These are phyloP conservation scores for Podaxis pistillaris DNA, from an alignment of 768 basidiomycete species.

Conservation along the genomic window DNA sequence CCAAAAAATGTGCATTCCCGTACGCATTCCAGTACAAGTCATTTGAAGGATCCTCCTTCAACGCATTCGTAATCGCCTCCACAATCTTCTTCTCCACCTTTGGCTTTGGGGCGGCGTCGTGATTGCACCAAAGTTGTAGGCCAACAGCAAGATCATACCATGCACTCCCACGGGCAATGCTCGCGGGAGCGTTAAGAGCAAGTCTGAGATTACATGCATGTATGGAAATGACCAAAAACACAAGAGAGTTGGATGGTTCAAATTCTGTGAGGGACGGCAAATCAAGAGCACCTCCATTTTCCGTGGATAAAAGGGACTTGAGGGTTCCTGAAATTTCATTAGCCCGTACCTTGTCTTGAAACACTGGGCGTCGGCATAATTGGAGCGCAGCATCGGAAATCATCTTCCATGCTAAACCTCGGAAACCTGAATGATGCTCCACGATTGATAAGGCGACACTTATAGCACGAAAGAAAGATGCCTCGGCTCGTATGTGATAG, in stretches of 20 bases:
- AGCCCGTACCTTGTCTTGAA: conserved; percentile 42
- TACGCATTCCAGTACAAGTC: conserved; percentile 80
- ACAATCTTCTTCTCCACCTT: conserved; percentile 40
- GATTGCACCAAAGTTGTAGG: conserved; percentile 48
- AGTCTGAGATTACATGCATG: conserved; percentile 62
- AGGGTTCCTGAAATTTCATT: conserved; percentile 32
- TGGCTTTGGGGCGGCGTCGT: conserved; percentile 17
- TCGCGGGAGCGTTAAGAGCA: conserved; percentile 51
- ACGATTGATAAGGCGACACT: conserved; percentile 47
- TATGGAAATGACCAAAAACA: conserved; percentile 48
- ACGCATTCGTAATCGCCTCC: conserved; percentile 63
- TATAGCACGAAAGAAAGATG: conserved; percentile 66
- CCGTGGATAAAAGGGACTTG: conserved; percentile 1
- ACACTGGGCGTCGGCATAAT: conserved; percentile 53
- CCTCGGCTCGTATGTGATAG: conserved; percentile 71
- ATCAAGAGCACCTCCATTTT: neutral
- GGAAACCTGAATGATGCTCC: conserved; percentile 57
- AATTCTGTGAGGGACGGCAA: neutral
- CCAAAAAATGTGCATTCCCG: conserved; percentile 67
- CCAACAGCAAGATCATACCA: conserved; percentile 75
- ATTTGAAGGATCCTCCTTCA: conserved; percentile 71
- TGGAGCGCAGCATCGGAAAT: conserved; percentile 74
- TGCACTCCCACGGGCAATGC: conserved; percentile 46
- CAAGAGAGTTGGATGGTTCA: neutral
- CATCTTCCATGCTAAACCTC: conserved; percentile 79